Percentiles rank a stretch among this genome's conserved stretches.
Evolutionary conservation across 768 basidiomycete species (phyloP).

Genomic region (Podaxis rugospora): DNA sequence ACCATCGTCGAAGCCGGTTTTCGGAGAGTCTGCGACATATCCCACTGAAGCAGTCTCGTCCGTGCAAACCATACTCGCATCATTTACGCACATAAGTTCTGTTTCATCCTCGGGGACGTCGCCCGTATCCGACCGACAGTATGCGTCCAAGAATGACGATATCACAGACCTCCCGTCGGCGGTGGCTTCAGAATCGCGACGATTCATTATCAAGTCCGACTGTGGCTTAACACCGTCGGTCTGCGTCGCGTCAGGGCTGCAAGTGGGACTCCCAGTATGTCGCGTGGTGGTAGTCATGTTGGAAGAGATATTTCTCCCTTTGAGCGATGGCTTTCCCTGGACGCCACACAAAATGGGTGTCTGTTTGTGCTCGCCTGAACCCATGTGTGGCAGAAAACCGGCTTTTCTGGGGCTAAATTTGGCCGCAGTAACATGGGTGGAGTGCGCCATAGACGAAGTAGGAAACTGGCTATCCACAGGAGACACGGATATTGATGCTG

Average conservation of each 20-base stretch:
- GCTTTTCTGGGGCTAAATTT: too few species aligned
- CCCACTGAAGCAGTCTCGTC: neutral
- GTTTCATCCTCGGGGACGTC: neutral
- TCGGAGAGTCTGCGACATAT: neutral
- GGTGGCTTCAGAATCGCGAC: neutral
- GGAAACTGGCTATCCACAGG: neutral
- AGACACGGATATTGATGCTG: neutral
- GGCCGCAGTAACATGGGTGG: neutral
- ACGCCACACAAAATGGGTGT: neutral
- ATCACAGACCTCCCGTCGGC: conserved; percentile 2
- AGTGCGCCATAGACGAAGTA: neutral
- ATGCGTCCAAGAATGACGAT: conserved; percentile 5
- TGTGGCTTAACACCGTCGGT: neutral
- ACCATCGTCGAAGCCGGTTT: neutral
- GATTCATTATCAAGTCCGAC: neutral
- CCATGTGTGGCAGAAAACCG: neutral
- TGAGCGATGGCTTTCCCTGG: neutral
- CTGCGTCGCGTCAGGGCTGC: neutral
- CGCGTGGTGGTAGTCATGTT: neutral
- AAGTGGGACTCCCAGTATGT: neutral
- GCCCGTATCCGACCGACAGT: conserved; percentile 3
- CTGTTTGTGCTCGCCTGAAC: neutral
- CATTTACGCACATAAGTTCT: neutral
- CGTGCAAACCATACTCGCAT: neutral
- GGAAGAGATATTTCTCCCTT: neutral